A percentile compares a stretch with the other conserved stretches of the same genome.
Evolutionary conservation across 768 basidiomycete genomes (phyloP).

Genomic region (Chalciporus piperatus): DNA sequence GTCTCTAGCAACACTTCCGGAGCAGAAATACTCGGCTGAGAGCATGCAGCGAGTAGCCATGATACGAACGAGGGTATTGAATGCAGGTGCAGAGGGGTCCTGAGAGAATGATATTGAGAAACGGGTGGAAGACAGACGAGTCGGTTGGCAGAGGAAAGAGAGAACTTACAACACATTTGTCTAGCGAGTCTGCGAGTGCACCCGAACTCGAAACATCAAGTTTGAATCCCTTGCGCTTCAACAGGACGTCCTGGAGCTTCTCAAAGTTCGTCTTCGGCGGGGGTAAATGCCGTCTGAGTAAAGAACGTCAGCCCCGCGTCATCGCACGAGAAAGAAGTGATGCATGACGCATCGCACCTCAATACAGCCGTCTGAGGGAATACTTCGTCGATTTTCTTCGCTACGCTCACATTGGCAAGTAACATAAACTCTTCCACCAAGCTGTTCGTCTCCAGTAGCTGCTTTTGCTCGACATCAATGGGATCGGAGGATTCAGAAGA

Average conservation of each 20-base stretch:
- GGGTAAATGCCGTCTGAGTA: constrained; percentile 78
- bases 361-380: constrained; percentile 96
- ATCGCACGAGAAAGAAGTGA: background rate
- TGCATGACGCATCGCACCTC: constrained; percentile 42
- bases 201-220: constrained; percentile 91
- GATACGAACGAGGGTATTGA: constrained; percentile 97
- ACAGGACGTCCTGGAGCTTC: constrained; percentile 87
- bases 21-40: constrained; percentile 96
- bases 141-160: constrained; percentile 1
- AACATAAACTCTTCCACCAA: constrained; percentile 99
- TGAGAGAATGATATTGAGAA: constrained; percentile 27
- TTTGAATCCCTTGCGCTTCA: constrained; percentile 77
- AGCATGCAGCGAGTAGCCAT: constrained; percentile 99
- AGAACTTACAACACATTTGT: constrained; percentile 73
- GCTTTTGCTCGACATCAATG: constrained; percentile 96
- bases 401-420: constrained; percentile 94
- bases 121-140: background rate
- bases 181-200: constrained; percentile 83
- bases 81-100: constrained; percentile 83
- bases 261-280: constrained; percentile 95
- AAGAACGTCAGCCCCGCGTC: background rate
- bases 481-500: constrained; percentile 92
- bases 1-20: constrained; percentile 88
- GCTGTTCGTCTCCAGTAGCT: constrained; percentile 88
- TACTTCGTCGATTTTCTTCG: constrained; percentile 84